phyloP scores from a whole-genome alignment of 257 asterid species.

The Datura wrightii region DNA sequence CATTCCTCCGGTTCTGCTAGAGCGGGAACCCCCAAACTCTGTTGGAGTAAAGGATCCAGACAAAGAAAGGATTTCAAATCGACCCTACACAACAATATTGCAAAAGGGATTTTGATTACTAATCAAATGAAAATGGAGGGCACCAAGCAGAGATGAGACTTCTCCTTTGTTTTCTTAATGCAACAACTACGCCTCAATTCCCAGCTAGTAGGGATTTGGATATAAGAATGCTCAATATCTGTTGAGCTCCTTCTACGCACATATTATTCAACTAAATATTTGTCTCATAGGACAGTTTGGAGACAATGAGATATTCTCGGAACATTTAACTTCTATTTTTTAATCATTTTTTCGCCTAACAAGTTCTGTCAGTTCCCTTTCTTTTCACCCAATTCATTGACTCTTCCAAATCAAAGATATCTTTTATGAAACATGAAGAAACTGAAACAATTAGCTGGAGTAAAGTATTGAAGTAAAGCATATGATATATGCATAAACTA shows the following conservation, averaged over 20 bases:
- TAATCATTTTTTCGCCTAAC: not conserved
- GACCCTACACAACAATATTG: constrained; percentile 52
- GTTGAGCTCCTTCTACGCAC: not conserved
- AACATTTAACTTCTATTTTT: not conserved
- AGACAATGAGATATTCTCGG: not conserved
- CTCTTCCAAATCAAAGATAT: not conserved
- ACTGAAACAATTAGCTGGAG: not conserved
- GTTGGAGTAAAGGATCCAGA: constrained; percentile 82
- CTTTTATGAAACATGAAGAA: not conserved
- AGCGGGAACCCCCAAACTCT: constrained; percentile 57
- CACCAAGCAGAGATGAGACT: not conserved
- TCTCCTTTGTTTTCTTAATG: not conserved
- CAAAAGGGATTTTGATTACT: constrained; percentile 23
- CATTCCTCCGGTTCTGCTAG: constrained; percentile 69
- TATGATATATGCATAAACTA: not conserved
- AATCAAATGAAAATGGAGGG: not conserved
- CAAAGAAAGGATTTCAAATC: constrained; percentile 67
- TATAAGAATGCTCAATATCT: not conserved
- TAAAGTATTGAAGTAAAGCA: not conserved
- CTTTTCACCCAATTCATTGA: not conserved
- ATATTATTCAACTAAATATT: not conserved
- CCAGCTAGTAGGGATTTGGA: not conserved
- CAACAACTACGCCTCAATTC: not conserved
- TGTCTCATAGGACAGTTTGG: not conserved
- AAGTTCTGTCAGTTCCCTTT: not conserved